Evolutionary conservation across 176 grass and related monocot species (phyloP).

Genomic region (Triticum aestivum): DNA sequence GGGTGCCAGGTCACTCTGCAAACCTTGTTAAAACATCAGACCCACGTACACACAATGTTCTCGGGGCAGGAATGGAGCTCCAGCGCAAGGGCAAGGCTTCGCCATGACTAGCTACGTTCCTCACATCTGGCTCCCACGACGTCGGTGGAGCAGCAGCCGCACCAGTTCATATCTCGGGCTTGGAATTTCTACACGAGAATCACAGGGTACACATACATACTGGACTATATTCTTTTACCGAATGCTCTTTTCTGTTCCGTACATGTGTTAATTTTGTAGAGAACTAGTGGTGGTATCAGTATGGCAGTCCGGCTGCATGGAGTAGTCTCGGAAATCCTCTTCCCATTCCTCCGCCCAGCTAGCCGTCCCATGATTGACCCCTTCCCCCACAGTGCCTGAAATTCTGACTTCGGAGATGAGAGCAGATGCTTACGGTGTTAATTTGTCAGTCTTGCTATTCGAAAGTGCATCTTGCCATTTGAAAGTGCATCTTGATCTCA

Average conservation of each 20-base stretch:
- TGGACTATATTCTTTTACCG: not conserved
- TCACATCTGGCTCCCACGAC: not conserved
- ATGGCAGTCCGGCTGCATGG: not conserved
- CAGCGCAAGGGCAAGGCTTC: not conserved
- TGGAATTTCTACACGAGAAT: not conserved
- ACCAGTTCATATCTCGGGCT: not conserved
- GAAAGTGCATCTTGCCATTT: not conserved
- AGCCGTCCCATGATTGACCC: not conserved
- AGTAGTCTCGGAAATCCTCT: not conserved
- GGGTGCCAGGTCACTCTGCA: not conserved
- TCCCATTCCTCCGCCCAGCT: not conserved
- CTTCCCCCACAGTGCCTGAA: not conserved
- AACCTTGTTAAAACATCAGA: not conserved
- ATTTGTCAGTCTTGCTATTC: not conserved
- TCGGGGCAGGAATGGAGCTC: not conserved
- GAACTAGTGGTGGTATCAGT: not conserved
- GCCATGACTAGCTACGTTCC: not conserved
- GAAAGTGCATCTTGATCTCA: too few relatives aligned
- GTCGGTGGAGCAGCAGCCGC: not conserved
- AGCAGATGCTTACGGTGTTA: not conserved
- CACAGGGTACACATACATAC: not conserved
- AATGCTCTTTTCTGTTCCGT: not conserved
- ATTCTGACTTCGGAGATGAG: not conserved
- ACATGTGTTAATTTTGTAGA: not conserved
- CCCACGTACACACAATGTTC: not conserved